phyloP scores from a whole-genome alignment of 192 early-diverging fungal genomes.

The Powellomyces hirtus region DNA sequence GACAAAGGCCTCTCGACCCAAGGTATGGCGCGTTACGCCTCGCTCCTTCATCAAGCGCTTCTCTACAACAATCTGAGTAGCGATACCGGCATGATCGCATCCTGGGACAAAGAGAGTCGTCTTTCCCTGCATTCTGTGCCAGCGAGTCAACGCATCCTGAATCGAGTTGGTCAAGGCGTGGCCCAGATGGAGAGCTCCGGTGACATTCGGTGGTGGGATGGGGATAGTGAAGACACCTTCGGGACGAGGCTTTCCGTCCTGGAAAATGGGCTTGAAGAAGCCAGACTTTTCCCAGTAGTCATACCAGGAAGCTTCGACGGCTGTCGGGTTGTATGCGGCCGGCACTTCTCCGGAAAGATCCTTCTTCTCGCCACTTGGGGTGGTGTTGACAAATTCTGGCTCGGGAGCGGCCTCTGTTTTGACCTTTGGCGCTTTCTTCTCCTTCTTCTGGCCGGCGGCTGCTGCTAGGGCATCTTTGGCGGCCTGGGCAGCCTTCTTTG shows the following conservation, averaged over 20 bases:
- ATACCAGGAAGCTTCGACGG: conserved; percentile 96
- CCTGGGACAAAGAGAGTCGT: conserved; percentile 93
- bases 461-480: conserved; percentile 5
- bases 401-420: conserved; percentile 58
- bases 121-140: conserved; percentile 96
- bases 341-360: conserved; percentile 77
- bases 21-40: conserved; percentile 81
- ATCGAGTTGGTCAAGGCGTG: conserved; percentile 93
- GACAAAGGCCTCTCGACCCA: conserved; percentile 89
- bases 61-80: conserved; percentile 96
- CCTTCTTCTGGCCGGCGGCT: conserved; percentile 25
- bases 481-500: conserved; percentile 76
- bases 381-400: conserved; percentile 73
- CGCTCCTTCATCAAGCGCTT: conserved; percentile 88
- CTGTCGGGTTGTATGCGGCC: conserved; percentile 78
- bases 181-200: conserved; percentile 91
- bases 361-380: conserved; percentile 86
- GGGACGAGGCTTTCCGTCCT: conserved; percentile 67
- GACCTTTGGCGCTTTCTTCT: conserved; percentile 59
- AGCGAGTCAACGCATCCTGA: conserved; percentile 90
- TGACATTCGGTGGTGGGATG: conserved; percentile 99
- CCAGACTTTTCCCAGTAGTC: conserved; percentile 95
- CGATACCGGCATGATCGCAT: conserved; percentile 96
- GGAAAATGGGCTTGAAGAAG: conserved; percentile 82
- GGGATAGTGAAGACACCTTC: conserved; percentile 88